Percentiles rank a stretch among this genome's conserved stretches.
Evolutionary conservation across 164 flowering plant genomes (phyloP).

Genomic region (Dillenia turbinata): DNA sequence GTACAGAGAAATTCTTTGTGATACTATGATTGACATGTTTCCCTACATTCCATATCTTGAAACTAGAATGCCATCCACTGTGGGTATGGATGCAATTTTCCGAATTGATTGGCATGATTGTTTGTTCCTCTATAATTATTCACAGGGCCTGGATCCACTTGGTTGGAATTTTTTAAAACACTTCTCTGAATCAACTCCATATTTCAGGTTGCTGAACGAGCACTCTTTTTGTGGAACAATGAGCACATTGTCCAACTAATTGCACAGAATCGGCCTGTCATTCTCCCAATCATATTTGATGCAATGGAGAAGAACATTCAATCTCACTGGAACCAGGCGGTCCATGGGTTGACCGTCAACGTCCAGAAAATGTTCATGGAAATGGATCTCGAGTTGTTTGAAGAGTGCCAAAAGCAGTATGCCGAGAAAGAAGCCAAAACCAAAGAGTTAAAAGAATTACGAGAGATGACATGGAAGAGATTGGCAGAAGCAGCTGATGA

Average conservation of each 20-base stretch:
- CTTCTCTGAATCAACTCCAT: background rate
- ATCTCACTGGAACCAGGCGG: constrained; percentile 78
- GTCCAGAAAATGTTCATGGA: constrained; percentile 72
- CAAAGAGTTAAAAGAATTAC: constrained; percentile 44
- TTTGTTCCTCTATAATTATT: too few relatives aligned
- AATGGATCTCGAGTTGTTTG: constrained; percentile 68
- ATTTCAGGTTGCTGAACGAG: constrained; percentile 79
- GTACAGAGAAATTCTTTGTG: too few relatives aligned
- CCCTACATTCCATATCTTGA: too few relatives aligned
- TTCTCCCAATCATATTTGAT: constrained; percentile 61
- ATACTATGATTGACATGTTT: too few relatives aligned
- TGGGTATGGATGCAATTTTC: too few relatives aligned
- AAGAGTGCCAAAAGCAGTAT: constrained; percentile 53
- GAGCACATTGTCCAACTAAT: constrained; percentile 77
- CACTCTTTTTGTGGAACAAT: constrained; percentile 82
- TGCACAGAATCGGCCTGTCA: constrained; percentile 58
- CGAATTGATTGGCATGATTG: too few relatives aligned
- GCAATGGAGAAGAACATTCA: constrained; percentile 66
- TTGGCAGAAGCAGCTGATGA: constrained; percentile 49
- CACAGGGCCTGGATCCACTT: too few relatives aligned
- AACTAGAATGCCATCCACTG: too few relatives aligned
- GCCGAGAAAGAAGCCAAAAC: constrained; percentile 48
- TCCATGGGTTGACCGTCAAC: constrained; percentile 64
- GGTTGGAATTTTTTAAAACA: background rate
- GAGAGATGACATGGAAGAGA: constrained; percentile 63